Conservation (phyloP, 2,329 filamentous ascomycete genomes). For the Epichloe aotearoae region DNA sequence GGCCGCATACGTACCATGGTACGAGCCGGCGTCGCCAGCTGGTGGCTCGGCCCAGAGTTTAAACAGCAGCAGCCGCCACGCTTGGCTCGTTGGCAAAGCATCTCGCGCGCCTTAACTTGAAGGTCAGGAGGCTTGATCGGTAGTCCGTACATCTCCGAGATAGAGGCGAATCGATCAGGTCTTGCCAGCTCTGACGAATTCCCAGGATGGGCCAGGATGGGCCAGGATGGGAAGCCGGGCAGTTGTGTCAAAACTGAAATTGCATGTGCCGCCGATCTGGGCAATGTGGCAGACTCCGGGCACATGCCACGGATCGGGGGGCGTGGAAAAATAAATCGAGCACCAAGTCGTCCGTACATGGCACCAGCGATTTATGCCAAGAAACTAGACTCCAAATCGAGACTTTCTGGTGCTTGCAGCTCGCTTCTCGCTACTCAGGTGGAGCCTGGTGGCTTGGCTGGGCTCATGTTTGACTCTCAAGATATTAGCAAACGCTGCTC, state of each 20-base stretch:
- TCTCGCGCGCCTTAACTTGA: not conserved
- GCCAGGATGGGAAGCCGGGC: not conserved
- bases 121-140: not conserved
- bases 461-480: too few species aligned
- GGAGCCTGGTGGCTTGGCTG: too few species aligned
- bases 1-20: not conserved
- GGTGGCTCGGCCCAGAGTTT: conserved; percentile 1
- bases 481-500: too few species aligned
- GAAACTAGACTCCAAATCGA: too few species aligned
- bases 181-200: not conserved
- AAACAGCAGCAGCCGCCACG: not conserved
- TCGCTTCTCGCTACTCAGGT: too few species aligned
- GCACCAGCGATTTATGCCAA: too few species aligned
- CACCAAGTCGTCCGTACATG: too few species aligned
- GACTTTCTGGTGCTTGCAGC: too few species aligned
- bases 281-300: too few species aligned
- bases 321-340: too few species aligned
- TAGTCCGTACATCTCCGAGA: not conserved
- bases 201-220: not conserved
- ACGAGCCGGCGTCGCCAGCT: conserved; percentile 1
- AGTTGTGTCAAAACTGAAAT: not conserved
- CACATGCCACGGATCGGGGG: not conserved
- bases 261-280: not conserved
- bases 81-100: not conserved
- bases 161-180: not conserved